These are phyloP conservation scores for Stephanodiscus triporus DNA, from an alignment of 108 stramenopile species.

Conservation along the genomic window DNA sequence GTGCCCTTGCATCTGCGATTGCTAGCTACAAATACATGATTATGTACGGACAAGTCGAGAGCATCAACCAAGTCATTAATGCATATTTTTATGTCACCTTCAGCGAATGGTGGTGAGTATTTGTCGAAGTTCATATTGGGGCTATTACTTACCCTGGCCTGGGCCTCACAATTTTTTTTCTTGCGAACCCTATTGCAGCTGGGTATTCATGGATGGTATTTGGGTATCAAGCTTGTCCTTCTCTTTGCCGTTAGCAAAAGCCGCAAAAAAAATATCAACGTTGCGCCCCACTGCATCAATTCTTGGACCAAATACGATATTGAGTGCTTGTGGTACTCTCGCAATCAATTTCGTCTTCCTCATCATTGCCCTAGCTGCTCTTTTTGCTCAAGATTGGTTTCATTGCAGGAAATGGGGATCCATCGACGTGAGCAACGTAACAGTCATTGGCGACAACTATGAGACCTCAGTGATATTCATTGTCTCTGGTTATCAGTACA, in stretches of 20 bases:
- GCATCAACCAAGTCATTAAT: constrained; percentile 56
- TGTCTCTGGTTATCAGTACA: constrained; percentile 65
- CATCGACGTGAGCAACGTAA: constrained; percentile 48
- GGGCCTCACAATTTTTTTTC: neutral
- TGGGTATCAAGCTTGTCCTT: constrained; percentile 68
- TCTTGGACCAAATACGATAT: constrained; percentile 61
- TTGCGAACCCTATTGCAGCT: neutral
- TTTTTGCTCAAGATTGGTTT: constrained; percentile 65
- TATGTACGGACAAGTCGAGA: constrained; percentile 77
- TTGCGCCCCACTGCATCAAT: constrained; percentile 70
- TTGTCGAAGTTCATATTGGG: neutral
- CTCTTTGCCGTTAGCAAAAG: constrained; percentile 55
- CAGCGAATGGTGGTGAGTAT: constrained; percentile 67
- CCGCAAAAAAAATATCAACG: constrained; percentile 52
- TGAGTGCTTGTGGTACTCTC: constrained; percentile 53
- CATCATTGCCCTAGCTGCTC: constrained; percentile 45
- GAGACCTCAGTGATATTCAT: constrained; percentile 59
- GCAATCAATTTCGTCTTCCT: constrained; percentile 59
- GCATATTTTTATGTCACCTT: constrained; percentile 62
- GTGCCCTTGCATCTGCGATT: constrained; percentile 66
- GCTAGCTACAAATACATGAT: constrained; percentile 72
- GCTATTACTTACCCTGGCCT: neutral
- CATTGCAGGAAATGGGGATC: constrained; percentile 65
- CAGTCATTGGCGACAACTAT: constrained; percentile 56
- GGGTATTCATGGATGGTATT: constrained; percentile 65